phyloP scores from a whole-genome alignment of 2,329 filamentous ascomycete species.

The Exophiala dermatitidis region DNA sequence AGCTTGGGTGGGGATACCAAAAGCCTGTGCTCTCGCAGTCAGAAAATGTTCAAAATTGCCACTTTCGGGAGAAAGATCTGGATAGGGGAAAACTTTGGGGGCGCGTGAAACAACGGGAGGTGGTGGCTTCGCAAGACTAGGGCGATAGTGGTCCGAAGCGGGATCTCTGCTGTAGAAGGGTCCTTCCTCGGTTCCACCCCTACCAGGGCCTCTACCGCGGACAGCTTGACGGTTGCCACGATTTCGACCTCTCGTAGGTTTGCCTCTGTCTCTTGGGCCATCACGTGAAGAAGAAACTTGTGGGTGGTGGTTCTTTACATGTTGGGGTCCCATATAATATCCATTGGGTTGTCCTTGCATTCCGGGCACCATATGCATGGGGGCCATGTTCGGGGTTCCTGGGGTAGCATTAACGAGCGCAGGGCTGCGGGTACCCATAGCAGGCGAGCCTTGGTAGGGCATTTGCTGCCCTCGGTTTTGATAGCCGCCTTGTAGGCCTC shows the following conservation, averaged over 20 bases:
- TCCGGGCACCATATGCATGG: conserved; percentile 60
- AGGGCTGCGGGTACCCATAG: conserved; percentile 57
- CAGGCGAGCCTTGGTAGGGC: conserved; percentile 58
- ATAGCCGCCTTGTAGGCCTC: conserved; percentile 44
- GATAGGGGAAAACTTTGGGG: conserved; percentile 30
- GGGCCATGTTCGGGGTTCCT: conserved; percentile 58
- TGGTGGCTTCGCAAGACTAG: conserved; percentile 22
- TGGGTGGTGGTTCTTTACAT: conserved; percentile 49
- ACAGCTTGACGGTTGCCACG: conserved; percentile 25
- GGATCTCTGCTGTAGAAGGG: conserved; percentile 28
- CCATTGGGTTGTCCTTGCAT: conserved; percentile 52
- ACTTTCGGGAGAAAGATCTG: conserved; percentile 62
- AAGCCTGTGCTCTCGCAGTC: conserved; percentile 51
- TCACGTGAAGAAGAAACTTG: conserved; percentile 33
- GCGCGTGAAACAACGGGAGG: conserved; percentile 23
- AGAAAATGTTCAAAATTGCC: conserved; percentile 67
- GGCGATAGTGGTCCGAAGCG: conserved; percentile 26
- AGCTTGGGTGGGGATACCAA: conserved; percentile 24
- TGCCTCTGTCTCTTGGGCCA: conserved; percentile 33
- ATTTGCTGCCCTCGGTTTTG: conserved; percentile 38
- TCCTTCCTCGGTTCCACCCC: conserved; percentile 28
- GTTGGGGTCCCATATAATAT: conserved; percentile 52
- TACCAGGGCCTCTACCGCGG: conserved; percentile 24
- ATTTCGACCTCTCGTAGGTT: conserved; percentile 22
- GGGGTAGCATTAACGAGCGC: conserved; percentile 60